phyloP scores from a whole-genome alignment of 371 early-diverging fungal genomes.

The Basidiobolus heterosporus region DNA sequence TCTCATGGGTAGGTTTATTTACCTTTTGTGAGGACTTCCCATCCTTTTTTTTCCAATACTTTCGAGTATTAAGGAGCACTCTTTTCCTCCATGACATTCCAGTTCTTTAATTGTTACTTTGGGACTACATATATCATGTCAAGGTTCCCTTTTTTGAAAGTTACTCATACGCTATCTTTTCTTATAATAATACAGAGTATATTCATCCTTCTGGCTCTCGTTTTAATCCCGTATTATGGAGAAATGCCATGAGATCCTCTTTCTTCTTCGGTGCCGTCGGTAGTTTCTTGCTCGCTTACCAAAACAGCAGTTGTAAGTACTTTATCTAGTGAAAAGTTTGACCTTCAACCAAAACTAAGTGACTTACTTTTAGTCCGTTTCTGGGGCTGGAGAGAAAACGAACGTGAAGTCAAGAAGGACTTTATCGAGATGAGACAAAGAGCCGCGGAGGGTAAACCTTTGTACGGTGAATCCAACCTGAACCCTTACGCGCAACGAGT shows the following conservation, averaged over 20 bases:
- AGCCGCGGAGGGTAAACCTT: conserved; percentile 44
- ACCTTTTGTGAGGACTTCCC: no score
- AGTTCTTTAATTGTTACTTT: neutral
- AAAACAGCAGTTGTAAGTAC: conserved; percentile 43
- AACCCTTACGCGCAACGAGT: conserved; percentile 39
- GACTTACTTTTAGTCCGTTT: conserved; percentile 51
- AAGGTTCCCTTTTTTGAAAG: no score
- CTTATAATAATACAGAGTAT: no score
- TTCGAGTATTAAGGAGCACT: no score
- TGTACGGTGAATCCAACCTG: conserved; percentile 49
- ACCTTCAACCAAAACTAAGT: neutral
- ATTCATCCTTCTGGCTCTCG: no score
- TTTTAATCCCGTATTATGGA: no score
- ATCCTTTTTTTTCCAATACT: no score
- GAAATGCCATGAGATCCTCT: no score
- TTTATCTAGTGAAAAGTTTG: neutral
- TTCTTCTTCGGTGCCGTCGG: conserved; percentile 31
- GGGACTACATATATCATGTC: no score
- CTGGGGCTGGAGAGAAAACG: conserved; percentile 86
- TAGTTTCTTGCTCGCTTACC: conserved; percentile 53
- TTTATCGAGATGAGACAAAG: conserved; percentile 42
- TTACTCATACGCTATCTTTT: no score
- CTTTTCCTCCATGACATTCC: no score
- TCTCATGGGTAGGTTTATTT: conserved; percentile 45
- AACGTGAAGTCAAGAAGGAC: conserved; percentile 57